A percentile compares a stretch with the other conserved stretches of the same genome.
Evolutionary conservation across 306 rosid species (phyloP).

Genomic region (Luffa aegyptiaca): DNA sequence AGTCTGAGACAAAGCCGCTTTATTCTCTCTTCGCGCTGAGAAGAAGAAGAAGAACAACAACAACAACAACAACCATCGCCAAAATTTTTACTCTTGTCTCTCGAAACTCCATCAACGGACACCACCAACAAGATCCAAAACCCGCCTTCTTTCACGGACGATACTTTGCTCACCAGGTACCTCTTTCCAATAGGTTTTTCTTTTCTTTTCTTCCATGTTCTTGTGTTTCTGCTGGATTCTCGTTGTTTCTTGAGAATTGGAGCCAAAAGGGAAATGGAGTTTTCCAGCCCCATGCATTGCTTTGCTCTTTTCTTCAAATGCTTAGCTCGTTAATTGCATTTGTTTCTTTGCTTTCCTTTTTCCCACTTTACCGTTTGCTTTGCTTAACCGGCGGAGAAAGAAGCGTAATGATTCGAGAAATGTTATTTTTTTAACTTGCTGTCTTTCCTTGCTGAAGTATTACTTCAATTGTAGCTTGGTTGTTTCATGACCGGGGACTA

Average conservation of each 20-base stretch:
- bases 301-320: not conserved
- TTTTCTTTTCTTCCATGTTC: not conserved
- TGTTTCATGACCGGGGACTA: not conserved
- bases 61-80: slow-evolving; percentile 2
- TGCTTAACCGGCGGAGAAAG: not conserved
- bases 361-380: not conserved
- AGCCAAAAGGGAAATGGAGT: not conserved
- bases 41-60: not conserved
- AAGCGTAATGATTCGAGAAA: not conserved
- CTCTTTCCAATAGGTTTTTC: not conserved
- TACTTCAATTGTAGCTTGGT: not conserved
- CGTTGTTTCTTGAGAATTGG: slow-evolving; percentile 8
- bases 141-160: slow-evolving; percentile 8
- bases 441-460: not conserved
- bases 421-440: not conserved
- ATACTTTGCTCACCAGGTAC: slow-evolving; percentile 30
- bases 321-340: not conserved
- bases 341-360: not conserved
- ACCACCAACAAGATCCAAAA: slow-evolving; percentile 27
- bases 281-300: not conserved
- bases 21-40: slow-evolving; percentile 31
- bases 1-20: slow-evolving; percentile 31
- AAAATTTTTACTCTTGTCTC: slow-evolving; percentile 10
- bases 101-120: not conserved
- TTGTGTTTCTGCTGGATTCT: not conserved